Conservation (phyloP, 2,329 filamentous ascomycete species). For the Botrytis medusae region DNA sequence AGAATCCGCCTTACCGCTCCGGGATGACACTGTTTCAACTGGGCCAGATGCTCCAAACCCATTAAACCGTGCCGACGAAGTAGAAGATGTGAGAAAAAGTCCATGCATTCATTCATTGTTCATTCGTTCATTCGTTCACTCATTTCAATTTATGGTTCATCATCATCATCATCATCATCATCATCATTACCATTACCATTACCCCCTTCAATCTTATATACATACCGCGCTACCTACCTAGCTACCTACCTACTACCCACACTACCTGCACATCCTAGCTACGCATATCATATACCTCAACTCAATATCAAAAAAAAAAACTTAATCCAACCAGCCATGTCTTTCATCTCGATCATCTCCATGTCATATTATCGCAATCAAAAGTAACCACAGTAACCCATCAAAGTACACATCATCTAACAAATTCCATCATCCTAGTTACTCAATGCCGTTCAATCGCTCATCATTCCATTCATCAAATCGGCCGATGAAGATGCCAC, state of each 20-base stretch:
- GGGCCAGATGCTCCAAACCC: constrained; percentile 14
- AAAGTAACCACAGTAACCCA: neutral
- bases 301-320: neutral
- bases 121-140: too few species aligned
- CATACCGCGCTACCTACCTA: neutral
- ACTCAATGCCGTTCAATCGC: constrained; percentile 62
- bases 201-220: neutral
- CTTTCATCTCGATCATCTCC: neutral
- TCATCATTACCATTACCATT: too few species aligned
- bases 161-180: neutral
- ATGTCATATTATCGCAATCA: neutral
- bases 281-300: neutral
- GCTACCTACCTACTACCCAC: neutral
- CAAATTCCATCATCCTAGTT: constrained; percentile 50
- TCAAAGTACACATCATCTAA: constrained; percentile 21
- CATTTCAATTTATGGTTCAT: neutral
- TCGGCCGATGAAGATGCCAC: constrained; percentile 65
- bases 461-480: constrained; percentile 70
- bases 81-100: constrained; percentile 46
- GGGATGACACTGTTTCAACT: constrained; percentile 17
- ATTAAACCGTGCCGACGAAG: constrained; percentile 45
- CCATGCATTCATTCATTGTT: constrained; percentile 1
- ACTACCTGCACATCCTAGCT: neutral
- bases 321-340: neutral
- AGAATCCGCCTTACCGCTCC: constrained; percentile 14